Base-by-base conservation (phyloP, 2,329 filamentous ascomycete species). In the Aspergillus fischeri region DNA sequence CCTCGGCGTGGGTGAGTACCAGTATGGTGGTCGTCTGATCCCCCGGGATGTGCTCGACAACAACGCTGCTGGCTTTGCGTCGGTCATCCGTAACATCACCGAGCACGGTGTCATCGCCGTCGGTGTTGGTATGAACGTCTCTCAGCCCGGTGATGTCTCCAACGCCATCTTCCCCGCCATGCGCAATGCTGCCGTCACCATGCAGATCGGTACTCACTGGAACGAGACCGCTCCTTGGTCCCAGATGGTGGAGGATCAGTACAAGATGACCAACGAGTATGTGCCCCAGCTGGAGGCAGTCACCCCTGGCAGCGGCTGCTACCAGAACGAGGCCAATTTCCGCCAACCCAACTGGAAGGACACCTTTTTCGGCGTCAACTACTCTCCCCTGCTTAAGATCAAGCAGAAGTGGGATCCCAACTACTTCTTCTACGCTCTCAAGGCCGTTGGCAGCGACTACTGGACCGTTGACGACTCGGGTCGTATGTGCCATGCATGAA, bases 311-410 rank as follows among this genome's bases (percentile, higher is more conserved):
- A 69, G 69, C 11, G 73, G 75, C 2, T 66, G 65, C 3, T 80
- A 80, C 60, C 60, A 76, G 57, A 80, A 78, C 54, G 77, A 79
- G 60, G 74, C 65, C n/a, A 68, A 77, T 54, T 75, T 73, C 63
- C 69, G 69, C 44, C 73, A 79, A 63, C 71, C 70, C 2, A 65
- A 76, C 60, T 78, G 71, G 65, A 67, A 77, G 63, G 51, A 71
- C 28, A 70, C 70, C 1, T 80, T 78, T 60, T 80, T 75, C 60
- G 77, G 78, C 6, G 58, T 54, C 5, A 79, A 77, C 60, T 79
- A 78, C 52, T 59, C 59, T 1, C 65, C 59, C 1, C 65, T 78
- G 27, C 61, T 69, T 3, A 9, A 59, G 14, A 65, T 80, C 28
- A 80, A 80, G 70, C 59, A 65, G 10, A 73, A 74, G 54, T 78